Conservation (phyloP, 441 rosid species). For the Adansonia grandidieri region DNA sequence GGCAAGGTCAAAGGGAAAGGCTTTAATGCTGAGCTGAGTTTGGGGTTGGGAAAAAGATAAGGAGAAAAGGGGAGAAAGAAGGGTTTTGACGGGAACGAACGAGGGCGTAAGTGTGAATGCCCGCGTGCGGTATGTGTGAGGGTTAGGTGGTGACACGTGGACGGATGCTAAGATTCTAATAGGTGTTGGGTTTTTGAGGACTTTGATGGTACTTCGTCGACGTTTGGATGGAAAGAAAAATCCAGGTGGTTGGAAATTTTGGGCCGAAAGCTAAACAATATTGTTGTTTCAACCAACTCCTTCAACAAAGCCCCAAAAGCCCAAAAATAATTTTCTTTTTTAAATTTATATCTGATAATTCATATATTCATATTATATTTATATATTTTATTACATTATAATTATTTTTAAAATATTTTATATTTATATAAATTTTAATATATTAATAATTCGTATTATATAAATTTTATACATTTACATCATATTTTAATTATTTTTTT, state of each 20-base stretch:
- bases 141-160: constrained; percentile 33
- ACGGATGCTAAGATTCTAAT: constrained; percentile 43
- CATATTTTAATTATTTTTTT: too few species aligned
- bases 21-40: not conserved
- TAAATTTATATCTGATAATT: too few species aligned
- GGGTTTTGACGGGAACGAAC: not conserved
- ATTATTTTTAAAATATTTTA: too few species aligned
- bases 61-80: not conserved
- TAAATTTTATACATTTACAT: too few species aligned
- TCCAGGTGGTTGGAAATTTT: constrained; percentile 32
- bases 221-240: constrained; percentile 33
- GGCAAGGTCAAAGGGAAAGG: not conserved
- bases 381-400: too few species aligned
- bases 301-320: not conserved
- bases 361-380: too few species aligned
- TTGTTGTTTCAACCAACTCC: not conserved
- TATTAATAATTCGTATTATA: too few species aligned
- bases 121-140: not conserved
- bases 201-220: constrained; percentile 12
- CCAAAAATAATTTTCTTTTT: not conserved
- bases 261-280: not conserved
- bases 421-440: too few species aligned
- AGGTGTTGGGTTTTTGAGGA: not conserved
- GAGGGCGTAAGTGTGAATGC: not conserved
- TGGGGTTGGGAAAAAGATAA: constrained; percentile 30